These are phyloP conservation scores for Claviceps pusilla DNA, from an alignment of 2,329 filamentous ascomycete species.

Conservation along the genomic window DNA sequence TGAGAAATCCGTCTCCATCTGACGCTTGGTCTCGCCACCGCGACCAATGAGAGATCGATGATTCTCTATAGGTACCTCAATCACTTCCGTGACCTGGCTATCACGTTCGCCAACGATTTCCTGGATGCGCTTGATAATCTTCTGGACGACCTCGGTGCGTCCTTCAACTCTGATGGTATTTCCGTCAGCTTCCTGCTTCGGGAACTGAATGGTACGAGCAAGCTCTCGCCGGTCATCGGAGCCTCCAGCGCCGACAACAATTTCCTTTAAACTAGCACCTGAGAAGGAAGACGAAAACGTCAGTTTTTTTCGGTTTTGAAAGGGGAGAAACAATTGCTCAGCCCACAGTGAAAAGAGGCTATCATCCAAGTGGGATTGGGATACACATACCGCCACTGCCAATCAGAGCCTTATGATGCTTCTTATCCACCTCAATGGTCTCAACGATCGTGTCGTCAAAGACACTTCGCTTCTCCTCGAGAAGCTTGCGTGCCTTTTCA, in stretches of 20 bases:
- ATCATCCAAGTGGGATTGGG: not conserved
- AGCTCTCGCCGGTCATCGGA: constrained; percentile 72
- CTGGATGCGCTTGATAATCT: constrained; percentile 70
- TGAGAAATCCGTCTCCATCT: constrained; percentile 72
- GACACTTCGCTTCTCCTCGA: constrained; percentile 71
- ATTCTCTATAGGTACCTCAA: constrained; percentile 80
- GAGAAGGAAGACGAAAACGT: not conserved
- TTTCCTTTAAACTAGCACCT: constrained; percentile 74
- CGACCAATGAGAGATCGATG: constrained; percentile 84
- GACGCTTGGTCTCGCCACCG: constrained; percentile 72
- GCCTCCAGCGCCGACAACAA: constrained; percentile 77
- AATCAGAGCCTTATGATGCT: constrained; percentile 81
- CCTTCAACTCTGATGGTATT: constrained; percentile 82
- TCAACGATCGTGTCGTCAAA: constrained; percentile 83
- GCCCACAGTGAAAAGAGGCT: not conserved
- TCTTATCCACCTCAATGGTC: constrained; percentile 82
- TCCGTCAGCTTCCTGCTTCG: constrained; percentile 69
- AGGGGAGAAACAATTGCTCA: not conserved
- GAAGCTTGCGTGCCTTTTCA: constrained; percentile 75
- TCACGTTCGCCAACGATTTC: constrained; percentile 70
- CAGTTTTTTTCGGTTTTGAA: constrained; percentile 1
- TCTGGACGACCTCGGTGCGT: constrained; percentile 68
- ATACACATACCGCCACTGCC: constrained; percentile 61
- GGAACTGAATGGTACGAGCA: constrained; percentile 86
- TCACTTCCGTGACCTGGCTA: constrained; percentile 59